Evolutionary conservation across 106 monocot genomes (phyloP), one percentile per base, ranked within the genome.

Genomic region (Ottelia alismoides): DNA sequence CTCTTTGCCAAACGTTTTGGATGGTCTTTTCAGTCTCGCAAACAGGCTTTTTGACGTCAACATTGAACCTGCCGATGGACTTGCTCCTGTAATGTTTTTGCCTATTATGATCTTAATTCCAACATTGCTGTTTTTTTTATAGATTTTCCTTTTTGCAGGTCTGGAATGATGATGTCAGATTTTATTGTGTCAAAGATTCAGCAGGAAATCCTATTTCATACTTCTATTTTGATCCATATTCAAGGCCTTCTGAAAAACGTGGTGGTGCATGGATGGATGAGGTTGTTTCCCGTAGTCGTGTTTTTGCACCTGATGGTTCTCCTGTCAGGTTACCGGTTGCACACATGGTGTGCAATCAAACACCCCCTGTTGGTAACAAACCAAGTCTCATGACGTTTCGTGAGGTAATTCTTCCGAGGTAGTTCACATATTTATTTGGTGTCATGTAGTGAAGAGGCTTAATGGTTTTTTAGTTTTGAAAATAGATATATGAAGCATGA

Each of bases 211-310:
- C 88, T 20, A 69, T 88, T 69, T 84, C 94, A 20, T 85, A 96
- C 49, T 96, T 96, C 73, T 96, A 88, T 66, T 96, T 96, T 78
- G 94, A 96, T 62, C 94, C 94, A 22, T 96, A 88, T 76, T 85
- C 94, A 17, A 78, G 94, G 58, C 94, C 94, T 60, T 75, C 94
- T 65, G 94, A 96, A 69, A 96, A 96, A 55, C 84, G 84, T 55
- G 94, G 76, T 64, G 94, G 94, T 31, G 94, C 94, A 45, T 96
- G 94, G 94, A 96, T 96, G 94, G 78, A 88, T 65, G 94, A 88
- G 65, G 94, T 96, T 22, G 65, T 96, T 73, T 55, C 81, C 59
- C 80, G 94, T 28, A 96, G 94, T 70, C 71, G 69, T 64, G 75
- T 96, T 44, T 68, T 96, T 62, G 88, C 94, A 52, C 67, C 70